Conservation (phyloP, 2,329 filamentous ascomycete genomes). For the Xylariomycetidae sp. region DNA sequence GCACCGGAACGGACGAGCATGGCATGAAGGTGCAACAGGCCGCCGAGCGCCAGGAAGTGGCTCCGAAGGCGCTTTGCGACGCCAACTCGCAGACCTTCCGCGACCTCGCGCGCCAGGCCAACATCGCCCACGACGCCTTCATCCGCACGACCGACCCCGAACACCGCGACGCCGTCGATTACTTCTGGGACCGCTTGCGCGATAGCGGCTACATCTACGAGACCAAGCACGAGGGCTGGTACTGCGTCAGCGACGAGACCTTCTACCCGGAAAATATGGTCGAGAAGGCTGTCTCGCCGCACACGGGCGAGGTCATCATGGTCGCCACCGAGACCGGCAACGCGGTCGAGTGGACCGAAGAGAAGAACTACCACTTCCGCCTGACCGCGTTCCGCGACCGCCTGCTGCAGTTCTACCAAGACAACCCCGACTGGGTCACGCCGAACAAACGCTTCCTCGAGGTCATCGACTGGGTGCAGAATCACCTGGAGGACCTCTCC, state of each 20-base stretch:
- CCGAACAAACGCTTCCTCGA: constrained; percentile 70
- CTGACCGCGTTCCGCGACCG: constrained; percentile 75
- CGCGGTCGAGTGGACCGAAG: constrained; percentile 89
- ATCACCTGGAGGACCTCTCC: constrained; percentile 79
- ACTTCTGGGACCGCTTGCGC: constrained; percentile 80
- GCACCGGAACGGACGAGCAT: constrained; percentile 95
- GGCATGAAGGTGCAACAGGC: constrained; percentile 96
- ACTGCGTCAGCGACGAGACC: constrained; percentile 92
- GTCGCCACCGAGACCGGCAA: constrained; percentile 82
- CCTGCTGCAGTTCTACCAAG: constrained; percentile 71
- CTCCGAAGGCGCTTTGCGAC: constrained; percentile 84
- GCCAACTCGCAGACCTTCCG: constrained; percentile 73
- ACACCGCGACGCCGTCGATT: constrained; percentile 78
- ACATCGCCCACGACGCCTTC: constrained; percentile 76
- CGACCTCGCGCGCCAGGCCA: constrained; percentile 62
- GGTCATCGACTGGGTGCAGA: constrained; percentile 68
- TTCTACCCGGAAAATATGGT: constrained; percentile 81
- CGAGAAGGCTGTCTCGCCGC: constrained; percentile 66
- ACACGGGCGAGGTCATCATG: constrained; percentile 78
- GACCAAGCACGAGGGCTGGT: constrained; percentile 88
- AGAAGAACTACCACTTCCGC: constrained; percentile 91
- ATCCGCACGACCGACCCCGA: constrained; percentile 83
- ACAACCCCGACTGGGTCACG: constrained; percentile 72
- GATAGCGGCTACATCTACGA: constrained; percentile 76
- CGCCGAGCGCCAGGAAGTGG: constrained; percentile 61